phyloP scores from a whole-genome alignment of 108 stramenopile species.

The Craspedostauros australis region DNA sequence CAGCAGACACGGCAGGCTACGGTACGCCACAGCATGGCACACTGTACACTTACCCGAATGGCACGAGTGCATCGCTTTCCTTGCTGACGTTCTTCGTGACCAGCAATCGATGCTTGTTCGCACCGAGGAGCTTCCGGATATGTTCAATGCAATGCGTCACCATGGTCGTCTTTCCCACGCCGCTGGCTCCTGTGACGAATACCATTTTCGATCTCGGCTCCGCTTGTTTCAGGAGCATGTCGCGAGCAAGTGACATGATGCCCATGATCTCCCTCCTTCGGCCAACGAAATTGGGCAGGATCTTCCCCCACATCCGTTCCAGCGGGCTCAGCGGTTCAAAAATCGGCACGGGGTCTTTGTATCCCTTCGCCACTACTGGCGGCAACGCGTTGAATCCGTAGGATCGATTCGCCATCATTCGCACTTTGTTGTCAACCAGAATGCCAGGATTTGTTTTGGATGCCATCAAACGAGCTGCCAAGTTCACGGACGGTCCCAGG shows the following conservation, averaged over 20 bases:
- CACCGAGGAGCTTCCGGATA: conserved; percentile 30
- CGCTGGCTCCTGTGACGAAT: conserved; percentile 37
- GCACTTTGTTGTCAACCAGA: conserved; percentile 57
- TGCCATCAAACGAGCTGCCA: conserved; percentile 67
- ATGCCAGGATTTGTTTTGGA: conserved; percentile 50
- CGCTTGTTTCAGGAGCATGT: conserved; percentile 14
- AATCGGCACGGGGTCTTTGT: conserved; percentile 60
- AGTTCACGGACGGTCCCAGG: conserved; percentile 67
- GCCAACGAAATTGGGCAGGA: conserved; percentile 49
- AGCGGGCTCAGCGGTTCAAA: conserved; percentile 51
- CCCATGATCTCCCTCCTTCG: conserved; percentile 45
- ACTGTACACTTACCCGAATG: conserved; percentile 36
- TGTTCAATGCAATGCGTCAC: conserved; percentile 44
- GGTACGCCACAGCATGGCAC: not conserved
- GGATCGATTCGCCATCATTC: conserved; percentile 34
- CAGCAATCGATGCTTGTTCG: conserved; percentile 28
- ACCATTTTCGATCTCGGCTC: conserved; percentile 28
- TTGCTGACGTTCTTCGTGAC: conserved; percentile 48
- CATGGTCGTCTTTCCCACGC: conserved; percentile 55
- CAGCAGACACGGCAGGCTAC: too few species aligned
- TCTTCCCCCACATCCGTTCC: conserved; percentile 36
- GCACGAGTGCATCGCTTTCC: conserved; percentile 53
- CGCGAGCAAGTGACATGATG: conserved; percentile 37
- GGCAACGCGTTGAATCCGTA: conserved; percentile 51
- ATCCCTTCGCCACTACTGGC: conserved; percentile 63